Evolutionary conservation across 2,329 filamentous ascomycete species (phyloP).

Genomic region (Colletotrichum filicis): DNA sequence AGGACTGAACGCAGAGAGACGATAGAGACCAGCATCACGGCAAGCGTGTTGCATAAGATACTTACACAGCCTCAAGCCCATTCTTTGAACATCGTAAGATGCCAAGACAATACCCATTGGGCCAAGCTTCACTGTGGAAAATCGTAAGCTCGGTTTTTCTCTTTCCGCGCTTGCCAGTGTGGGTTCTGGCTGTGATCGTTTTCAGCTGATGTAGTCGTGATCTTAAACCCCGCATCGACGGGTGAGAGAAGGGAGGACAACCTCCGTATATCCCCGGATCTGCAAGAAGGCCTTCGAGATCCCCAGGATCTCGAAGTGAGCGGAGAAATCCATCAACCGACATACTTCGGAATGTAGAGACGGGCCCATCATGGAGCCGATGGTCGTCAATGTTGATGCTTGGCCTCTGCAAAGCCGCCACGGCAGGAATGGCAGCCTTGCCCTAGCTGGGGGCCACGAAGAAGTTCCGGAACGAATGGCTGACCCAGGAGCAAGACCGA

Average conservation of each 20-base stretch:
- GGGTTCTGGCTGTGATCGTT: neutral
- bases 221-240: neutral
- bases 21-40: neutral
- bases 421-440: neutral
- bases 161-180: neutral
- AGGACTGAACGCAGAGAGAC: neutral
- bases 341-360: neutral
- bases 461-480: slow-evolving; percentile 13
- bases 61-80: neutral
- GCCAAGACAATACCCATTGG: slow-evolving; percentile 10
- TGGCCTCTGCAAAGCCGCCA: neutral
- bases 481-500: slow-evolving; percentile 15
- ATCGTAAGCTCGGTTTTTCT: neutral
- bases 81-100: slow-evolving; percentile 26
- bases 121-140: neutral
- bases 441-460: slow-evolving; percentile 7
- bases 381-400: neutral
- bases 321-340: neutral
- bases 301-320: neutral
- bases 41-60: neutral
- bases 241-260: neutral
- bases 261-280: slow-evolving; percentile 14
- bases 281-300: neutral
- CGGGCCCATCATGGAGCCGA: neutral
- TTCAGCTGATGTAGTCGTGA: neutral